Evolutionary conservation across 805 yeast species (phyloP), one percentile per base, ranked within the genome.

Genomic region (Starmerella sp.): DNA sequence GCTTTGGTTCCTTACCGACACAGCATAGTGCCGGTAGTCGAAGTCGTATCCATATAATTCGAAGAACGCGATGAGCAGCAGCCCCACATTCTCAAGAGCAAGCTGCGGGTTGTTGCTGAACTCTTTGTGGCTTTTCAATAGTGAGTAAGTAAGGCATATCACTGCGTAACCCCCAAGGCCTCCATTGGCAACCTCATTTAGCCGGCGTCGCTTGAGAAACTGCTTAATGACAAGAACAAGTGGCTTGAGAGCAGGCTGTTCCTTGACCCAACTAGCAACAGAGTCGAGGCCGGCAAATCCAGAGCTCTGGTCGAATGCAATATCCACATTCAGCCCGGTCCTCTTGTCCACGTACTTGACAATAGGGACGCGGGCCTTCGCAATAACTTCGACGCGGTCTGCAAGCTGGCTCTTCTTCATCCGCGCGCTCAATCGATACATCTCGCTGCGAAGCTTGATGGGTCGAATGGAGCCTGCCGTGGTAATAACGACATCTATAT

Each of bases 141-240:
- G 89, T 75, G 14, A 96, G 96, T 91, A 97, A 15, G 85, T 88
- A 65, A 93, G 65, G 63, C 96, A 89, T 45, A 90, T 87, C n/a
- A 87, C 86, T 7, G 96, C 81, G 67, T 84, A 91, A 0, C 97
- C 97, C 43, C 98, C 97, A 6, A 91, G 71, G 0, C 97, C 97
- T 51, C 98, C 98, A 28, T 82, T 82, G 63, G 85, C 95, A 14
- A 91, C 97, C 59, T 86, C 84, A 64, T 89, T 88, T 57, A 90
- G 72, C 55, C 77, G 79, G 63, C 97, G 75, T 1, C 87, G 81
- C 35, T 88, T 74, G 50, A 91, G 73, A 64, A 90, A 91, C 66
- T 86, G 96, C 69, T 93, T 90, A 6, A 91, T 77, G 1, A 89
- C 80, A 49, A 91, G 72, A 1, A 84, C 95, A 50, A 91, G 69